A percentile compares a stretch with the other conserved stretches of the same genome.
Conservation (phyloP, 2,329 filamentous ascomycete genomes). For the Hypoxylon sp. region DNA sequence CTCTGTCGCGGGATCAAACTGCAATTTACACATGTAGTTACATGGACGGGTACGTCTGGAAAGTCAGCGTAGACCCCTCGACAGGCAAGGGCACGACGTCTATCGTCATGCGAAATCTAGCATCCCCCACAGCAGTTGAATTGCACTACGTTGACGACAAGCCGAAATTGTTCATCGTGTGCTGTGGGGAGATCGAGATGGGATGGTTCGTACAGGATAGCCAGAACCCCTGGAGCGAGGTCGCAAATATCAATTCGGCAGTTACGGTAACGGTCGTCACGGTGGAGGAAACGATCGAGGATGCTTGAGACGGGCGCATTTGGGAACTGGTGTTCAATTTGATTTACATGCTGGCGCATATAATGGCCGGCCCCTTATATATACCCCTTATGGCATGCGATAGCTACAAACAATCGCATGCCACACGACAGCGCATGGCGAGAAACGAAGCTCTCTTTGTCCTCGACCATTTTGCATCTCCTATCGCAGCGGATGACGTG, state of each 20-base stretch:
- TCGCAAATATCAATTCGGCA: conserved; percentile 47
- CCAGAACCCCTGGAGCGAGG: conserved; percentile 46
- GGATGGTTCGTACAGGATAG: conserved; percentile 47
- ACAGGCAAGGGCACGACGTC: conserved; percentile 39
- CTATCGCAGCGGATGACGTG: neutral
- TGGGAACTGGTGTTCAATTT: conserved; percentile 22
- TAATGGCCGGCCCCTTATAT: conserved; percentile 29
- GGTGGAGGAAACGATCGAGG: conserved; percentile 32
- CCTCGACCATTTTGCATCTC: conserved; percentile 1
- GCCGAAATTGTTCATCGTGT: conserved; percentile 49
- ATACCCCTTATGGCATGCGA: conserved; percentile 22
- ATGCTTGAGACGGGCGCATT: conserved; percentile 17
- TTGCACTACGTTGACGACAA: conserved; percentile 38
- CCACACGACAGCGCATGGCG: conserved; percentile 13
- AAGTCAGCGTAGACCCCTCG: conserved; percentile 44
- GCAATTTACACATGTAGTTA: conserved; percentile 49
- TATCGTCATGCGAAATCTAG: conserved; percentile 45
- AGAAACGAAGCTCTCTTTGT: conserved; percentile 11
- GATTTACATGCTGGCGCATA: conserved; percentile 28
- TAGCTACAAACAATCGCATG: conserved; percentile 2
- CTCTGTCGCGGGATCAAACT: conserved; percentile 42
- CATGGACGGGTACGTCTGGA: conserved; percentile 47
- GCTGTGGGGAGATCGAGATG: conserved; percentile 52
- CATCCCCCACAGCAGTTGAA: conserved; percentile 49
- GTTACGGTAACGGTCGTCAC: conserved; percentile 45